Evolutionary conservation across 345 rosid species (phyloP), one percentile per base, ranked within the genome.

Genomic region (Microcos paniculata): DNA sequence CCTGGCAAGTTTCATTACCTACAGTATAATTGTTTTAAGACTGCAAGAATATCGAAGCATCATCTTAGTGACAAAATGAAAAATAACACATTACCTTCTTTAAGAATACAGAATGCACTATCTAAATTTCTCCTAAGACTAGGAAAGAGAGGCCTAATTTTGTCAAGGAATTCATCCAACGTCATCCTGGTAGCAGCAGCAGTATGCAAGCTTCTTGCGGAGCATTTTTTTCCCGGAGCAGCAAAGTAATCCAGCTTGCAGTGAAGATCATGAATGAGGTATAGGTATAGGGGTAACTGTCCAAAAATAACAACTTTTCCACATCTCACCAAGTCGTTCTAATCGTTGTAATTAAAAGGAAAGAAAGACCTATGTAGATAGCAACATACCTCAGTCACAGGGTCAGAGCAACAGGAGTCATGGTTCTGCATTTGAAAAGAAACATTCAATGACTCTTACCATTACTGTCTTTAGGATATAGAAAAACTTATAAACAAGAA

Each of bases 251-350:
- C 93, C 87, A 93, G 84, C 88, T 87, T 91, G 84, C 63, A 59
- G 80, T 79, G 93, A 74, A 93, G 87, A 76, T 93, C 97, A 40
- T 81, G 87, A 64, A 91, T 77, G 63, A 93, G 93, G 84, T 88
- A 93, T 77, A 93, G 78, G 72, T 84, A 77, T 53, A 90, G 73
- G 48, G 93, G 90, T 63, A 91, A 83, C 98, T 93, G 82, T 77
- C 80, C n/a, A 83, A 67, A 76, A 79, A 78, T 21, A 82, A 49
- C 23, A 73, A 71, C 31, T 3, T 64, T 71, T 2, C 15, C 48
- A 77, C 43, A 16, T 23, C 18, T 49, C 57, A 69, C 26, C 72
- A 18, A 18, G 30, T 49, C 58, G 18, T 49, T 48, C 21, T 58
- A 42, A 4, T 69, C 1, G 4, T 16, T 48, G 18, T 48, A 30